Evolutionary conservation across 1,284 basidiomycete genomes (phyloP), one percentile per base, ranked within the genome.

Genomic region (Ceratobasidium sp.): DNA sequence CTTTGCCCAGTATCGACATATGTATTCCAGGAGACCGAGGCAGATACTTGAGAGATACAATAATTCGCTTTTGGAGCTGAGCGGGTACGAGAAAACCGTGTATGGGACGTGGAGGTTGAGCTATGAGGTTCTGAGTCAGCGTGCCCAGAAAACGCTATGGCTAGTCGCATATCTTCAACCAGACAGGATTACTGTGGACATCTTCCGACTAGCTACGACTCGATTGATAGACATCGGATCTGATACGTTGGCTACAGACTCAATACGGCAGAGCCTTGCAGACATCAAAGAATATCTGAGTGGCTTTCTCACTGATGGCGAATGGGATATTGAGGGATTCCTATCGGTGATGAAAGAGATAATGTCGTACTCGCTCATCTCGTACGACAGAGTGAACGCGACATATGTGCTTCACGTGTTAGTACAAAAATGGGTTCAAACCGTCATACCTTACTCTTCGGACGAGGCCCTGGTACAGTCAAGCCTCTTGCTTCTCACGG

Each of bases 51-150:
- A 30, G 8, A 30, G 16, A 21, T 26, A 28, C 21, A 30, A 3
- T 21, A n/a, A n/a, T 3, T 21, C 30, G 3, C 28, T n/a, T 2
- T 16, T 1, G 2, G 46, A 45, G 18, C 57, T 46, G n/a, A 57
- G 50, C 16, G 30, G 39, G 4, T 72, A 72, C 36, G 59, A 43
- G 28, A 30, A 55, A 18, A 45, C 59, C 6, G 60, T 72, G 1
- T 45, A 65, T 23, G 50, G 45, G 3, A 26, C 71, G 6, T 52
- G 60, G 48, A 36, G n/a, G 39, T 4, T 64, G 34, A 60, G 48
- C 34, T 65, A 72, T 34, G 21, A 62, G 14, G 30, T 21, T 6
- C 50, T 72, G 18, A 21, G 6, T 5, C 18, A 53, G 14, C 16
- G 10, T 5, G 32, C 60, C 1, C 2, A 26, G 12, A 26, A 53